Evolutionary conservation across 2,329 filamentous ascomycete species (phyloP), one percentile per base, ranked within the genome.

Genomic region (Trichoderma endophyticum): DNA sequence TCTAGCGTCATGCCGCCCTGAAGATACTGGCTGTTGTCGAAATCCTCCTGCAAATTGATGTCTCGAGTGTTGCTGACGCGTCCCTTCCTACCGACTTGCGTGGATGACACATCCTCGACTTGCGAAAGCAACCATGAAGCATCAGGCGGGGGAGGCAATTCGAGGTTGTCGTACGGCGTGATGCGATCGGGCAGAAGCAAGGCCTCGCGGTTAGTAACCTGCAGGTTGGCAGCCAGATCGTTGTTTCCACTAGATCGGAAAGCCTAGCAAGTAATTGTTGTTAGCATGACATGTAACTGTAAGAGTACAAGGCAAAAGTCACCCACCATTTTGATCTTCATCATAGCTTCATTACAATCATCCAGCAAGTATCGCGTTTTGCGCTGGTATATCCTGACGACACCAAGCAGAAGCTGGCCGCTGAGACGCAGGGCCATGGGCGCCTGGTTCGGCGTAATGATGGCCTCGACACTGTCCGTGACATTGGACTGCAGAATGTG

Each of bases 261-360:
- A 56, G 96, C 95, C 95, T 97, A 73, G 57, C 74, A 60, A 21
- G 48, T 12, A 60, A 68, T 64, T 71, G 84, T 81, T 85, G 84
- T 81, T 85, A 74, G 69, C 73, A 75, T 36, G 11, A 24, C 18
- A 15, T n/a, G 26, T 18, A n/a, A 30, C 21, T 9, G 14, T 32
- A n/a, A 21, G 1, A 6, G 11, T 15, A 56, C 3, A 28, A 34
- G 30, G 21, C 2, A 36, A 48, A 9, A 32, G 34, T 6, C 18
- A 76, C 86, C 54, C 84, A 98, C 95, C 94, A 98, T 97, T 81
- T 98, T 98, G 78, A 99, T 98, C 85, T 98, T 98, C 87, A 97
- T 91, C 75, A 99, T 86, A 51, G 95, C 95, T 83, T 99, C 96
- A 78, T 97, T 98, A 84, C 96, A 99, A 80, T 99, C 96, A 79